phyloP scores from a whole-genome alignment of 2,329 filamentous ascomycete species.

The Huntiella decipiens region DNA sequence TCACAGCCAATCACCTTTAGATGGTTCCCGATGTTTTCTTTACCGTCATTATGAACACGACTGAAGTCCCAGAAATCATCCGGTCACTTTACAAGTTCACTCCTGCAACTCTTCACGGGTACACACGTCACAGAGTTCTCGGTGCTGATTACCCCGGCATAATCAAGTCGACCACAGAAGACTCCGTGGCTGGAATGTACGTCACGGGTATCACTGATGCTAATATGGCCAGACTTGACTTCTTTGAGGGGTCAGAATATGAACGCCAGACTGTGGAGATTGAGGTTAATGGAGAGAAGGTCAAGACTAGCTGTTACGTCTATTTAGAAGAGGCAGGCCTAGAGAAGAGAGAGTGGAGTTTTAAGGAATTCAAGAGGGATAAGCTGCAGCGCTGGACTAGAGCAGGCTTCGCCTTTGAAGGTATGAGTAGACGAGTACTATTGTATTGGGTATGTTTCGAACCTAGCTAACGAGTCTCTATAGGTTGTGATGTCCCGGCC shows the following conservation, averaged over 20 bases:
- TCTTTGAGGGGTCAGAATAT: slow-evolving; percentile 68
- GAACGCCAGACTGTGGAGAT: slow-evolving; percentile 34
- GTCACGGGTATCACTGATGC: slow-evolving; percentile 61
- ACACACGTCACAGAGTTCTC: slow-evolving; percentile 51
- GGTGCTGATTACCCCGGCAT: slow-evolving; percentile 68
- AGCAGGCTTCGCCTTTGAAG: slow-evolving; percentile 14
- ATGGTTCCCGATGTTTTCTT: slow-evolving; percentile 82
- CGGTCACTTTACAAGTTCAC: slow-evolving; percentile 40
- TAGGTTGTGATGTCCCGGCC: slow-evolving; percentile 3
- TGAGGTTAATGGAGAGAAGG: slow-evolving; percentile 26
- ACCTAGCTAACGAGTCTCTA: neutral
- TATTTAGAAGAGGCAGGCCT: slow-evolving; percentile 33
- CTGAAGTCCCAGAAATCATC: slow-evolving; percentile 27
- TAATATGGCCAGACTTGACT: slow-evolving; percentile 57
- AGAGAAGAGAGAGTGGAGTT: slow-evolving; percentile 71
- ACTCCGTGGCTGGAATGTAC: slow-evolving; percentile 53
- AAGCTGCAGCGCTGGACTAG: slow-evolving; percentile 42
- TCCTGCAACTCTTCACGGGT: slow-evolving; percentile 57
- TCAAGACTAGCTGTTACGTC: slow-evolving; percentile 42
- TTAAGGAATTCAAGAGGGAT: slow-evolving; percentile 59
- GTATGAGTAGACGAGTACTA: neutral
- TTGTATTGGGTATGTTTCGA: neutral
- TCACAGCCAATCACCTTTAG: slow-evolving; percentile 16
- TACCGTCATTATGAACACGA: slow-evolving; percentile 55
- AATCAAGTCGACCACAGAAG: slow-evolving; percentile 29